These are phyloP conservation scores for Paecilomyces variotii DNA, from an alignment of 2,329 filamentous ascomycete genomes.

Conservation along the genomic window DNA sequence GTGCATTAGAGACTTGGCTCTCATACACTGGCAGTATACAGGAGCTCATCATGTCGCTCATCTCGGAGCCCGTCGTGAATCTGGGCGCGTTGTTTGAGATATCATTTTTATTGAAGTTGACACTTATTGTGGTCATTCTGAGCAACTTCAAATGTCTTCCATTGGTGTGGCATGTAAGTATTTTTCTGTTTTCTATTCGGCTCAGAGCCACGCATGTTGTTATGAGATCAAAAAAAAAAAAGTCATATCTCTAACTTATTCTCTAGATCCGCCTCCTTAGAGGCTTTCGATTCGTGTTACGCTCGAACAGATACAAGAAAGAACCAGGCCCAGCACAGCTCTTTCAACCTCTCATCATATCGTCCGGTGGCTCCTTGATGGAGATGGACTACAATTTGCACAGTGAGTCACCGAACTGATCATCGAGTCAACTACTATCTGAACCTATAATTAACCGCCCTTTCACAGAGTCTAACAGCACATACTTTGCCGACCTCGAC, in stretches of 20 bases:
- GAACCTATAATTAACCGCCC: not conserved
- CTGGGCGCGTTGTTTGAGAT: slow-evolving; percentile 3
- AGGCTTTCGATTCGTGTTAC: slow-evolving; percentile 7
- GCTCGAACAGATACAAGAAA: slow-evolving; percentile 6
- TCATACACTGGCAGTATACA: too few relatives aligned
- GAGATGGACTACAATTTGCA: slow-evolving; percentile 12
- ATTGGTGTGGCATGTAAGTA: slow-evolving; percentile 10
- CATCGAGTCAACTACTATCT: too few relatives aligned
- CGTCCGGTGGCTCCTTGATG: slow-evolving; percentile 6
- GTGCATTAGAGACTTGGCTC: not conserved
- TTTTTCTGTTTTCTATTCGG: not conserved
- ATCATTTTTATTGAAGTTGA: slow-evolving; percentile 6
- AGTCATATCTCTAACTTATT: slow-evolving; percentile 1
- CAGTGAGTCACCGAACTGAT: slow-evolving; percentile 2
- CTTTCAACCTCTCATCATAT: slow-evolving; percentile 8
- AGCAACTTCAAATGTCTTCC: slow-evolving; percentile 9
- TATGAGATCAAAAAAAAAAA: not conserved
- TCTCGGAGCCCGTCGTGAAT: slow-evolving; percentile 4
- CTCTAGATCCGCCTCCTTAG: slow-evolving; percentile 8
- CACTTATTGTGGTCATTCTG: slow-evolving; percentile 4
- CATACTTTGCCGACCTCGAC: slow-evolving; percentile 50
- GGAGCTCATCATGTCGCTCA: slow-evolving; percentile 2
- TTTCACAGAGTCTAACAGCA: slow-evolving; percentile 40
- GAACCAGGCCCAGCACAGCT: slow-evolving; percentile 6
- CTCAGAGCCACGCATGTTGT: not conserved